Evolutionary conservation across 2,329 filamentous ascomycete genomes (phyloP).

Genomic region (Fusarium lyarnte): DNA sequence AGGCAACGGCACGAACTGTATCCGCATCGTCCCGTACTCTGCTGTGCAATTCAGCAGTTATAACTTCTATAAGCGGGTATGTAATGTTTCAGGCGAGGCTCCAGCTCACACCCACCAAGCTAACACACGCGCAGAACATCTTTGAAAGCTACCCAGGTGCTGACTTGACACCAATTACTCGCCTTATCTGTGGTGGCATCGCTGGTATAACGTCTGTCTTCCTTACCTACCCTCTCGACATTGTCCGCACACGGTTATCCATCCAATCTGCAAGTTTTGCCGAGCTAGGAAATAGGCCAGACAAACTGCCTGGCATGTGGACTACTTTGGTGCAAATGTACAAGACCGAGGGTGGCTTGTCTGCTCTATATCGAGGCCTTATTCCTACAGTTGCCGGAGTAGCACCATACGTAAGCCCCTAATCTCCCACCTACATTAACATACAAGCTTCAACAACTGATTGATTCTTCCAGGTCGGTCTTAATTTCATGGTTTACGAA

Average conservation of each 20-base stretch:
- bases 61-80: constrained; percentile 93
- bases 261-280: constrained; percentile 98
- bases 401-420: constrained; percentile 81
- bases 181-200: constrained; percentile 87
- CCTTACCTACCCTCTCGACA: constrained; percentile 95
- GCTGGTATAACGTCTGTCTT: constrained; percentile 96
- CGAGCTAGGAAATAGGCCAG: constrained; percentile 70
- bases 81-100: constrained; percentile 39
- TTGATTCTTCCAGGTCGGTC: constrained; percentile 71
- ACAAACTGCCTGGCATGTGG: constrained; percentile 91
- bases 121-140: constrained; percentile 62
- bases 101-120: neutral
- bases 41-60: constrained; percentile 98
- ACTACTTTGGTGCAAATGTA: constrained; percentile 85
- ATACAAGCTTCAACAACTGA: constrained; percentile 1
- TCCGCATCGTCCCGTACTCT: constrained; percentile 97
- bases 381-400: constrained; percentile 94
- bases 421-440: neutral
- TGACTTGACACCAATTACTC: constrained; percentile 76
- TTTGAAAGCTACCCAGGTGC: constrained; percentile 80
- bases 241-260: constrained; percentile 92
- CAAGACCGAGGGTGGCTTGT: constrained; percentile 84
- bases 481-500: constrained; percentile 99
- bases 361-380: constrained; percentile 92
- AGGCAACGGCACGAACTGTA: constrained; percentile 97